Base-by-base conservation (phyloP, 1,284 basidiomycete species). In the Heterobasidion occidentale region DNA sequence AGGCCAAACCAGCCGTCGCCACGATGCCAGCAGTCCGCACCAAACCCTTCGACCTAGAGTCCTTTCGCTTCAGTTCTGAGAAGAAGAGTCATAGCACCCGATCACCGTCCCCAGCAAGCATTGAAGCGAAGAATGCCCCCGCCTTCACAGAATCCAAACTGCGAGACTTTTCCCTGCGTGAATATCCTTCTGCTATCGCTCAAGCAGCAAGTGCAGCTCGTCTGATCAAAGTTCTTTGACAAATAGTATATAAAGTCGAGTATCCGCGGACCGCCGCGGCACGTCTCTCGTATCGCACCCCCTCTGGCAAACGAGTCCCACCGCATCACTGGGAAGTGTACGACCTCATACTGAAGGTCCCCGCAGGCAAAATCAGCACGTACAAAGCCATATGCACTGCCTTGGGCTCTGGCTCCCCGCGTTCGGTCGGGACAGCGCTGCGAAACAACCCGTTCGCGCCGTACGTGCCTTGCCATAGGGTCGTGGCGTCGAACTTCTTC, bases 361-460 rank as follows among this genome's bases (percentile, higher is more conserved):
- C 82, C 1, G 61, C 56, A 3, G 81, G 83, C 1, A 76, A 71
- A 44, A 77, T 85, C 1, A 73, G 74, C 34, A 84, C 81, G 0
- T 85, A 85, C 62, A 81, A 81, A 58, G 71, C 75, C 14, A 69
- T 84, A n/a, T 77, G 74, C 48, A 58, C 62, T 2, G 74, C 74
- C 3, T 67, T 81, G 7, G 78, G 80, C 1, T 58, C 62, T 27
- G 82, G 83, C 5, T 84, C 81, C 6, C 79, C 83, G 20, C 79
- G 81, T 9, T 83, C 83, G 14, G 84, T 84, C 20, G 85, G 85
- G 33, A 74, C 71, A 36, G 85, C 83, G 0, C 66, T 87, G 44
- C 71, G 78, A 44, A 73, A 71, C 45, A 87, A 87, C 62, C 84
- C 84, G 0, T 88, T 86, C 63, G 77, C 77, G 6, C 85, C 85